Evolutionary conservation across 164 flowering plant species (phyloP).

Genomic region (Magnolia changhungtana): DNA sequence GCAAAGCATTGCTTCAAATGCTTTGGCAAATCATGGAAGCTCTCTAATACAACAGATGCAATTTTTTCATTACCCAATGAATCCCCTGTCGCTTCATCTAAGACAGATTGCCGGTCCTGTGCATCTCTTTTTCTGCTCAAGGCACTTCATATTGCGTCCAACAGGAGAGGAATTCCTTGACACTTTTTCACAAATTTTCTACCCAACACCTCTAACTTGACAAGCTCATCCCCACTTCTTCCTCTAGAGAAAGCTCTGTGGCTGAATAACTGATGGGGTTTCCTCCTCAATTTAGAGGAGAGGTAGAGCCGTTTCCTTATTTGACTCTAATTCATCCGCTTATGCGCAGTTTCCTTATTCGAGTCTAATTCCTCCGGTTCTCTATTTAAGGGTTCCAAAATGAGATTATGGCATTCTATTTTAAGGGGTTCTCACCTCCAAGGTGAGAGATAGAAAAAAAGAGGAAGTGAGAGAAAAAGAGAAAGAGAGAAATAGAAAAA

Average conservation of each 20-base stretch:
- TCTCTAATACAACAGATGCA: neutral
- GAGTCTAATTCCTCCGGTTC: no score
- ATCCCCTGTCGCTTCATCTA: neutral
- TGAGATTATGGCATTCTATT: no score
- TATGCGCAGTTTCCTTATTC: no score
- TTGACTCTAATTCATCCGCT: no score
- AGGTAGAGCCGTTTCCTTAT: neutral
- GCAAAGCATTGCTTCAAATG: slow-evolving; percentile 6
- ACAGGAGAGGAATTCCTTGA: slow-evolving; percentile 13
- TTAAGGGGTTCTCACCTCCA: no score
- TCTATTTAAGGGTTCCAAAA: no score
- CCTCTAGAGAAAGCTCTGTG: neutral
- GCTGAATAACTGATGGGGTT: no score
- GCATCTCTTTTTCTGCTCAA: neutral
- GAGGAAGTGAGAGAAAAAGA: no score
- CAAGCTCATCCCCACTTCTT: neutral
- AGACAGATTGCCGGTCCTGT: slow-evolving; percentile 10
- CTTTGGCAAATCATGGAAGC: neutral
- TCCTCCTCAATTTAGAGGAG: no score
- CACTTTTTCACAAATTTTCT: slow-evolving; percentile 11
- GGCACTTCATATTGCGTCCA: neutral
- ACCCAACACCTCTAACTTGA: neutral
- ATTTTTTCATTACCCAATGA: neutral
- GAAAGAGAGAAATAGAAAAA: no score
- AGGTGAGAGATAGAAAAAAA: no score